A percentile compares a stretch with the other conserved stretches of the same genome.
phyloP scores from a whole-genome alignment of 2,329 filamentous ascomycete species.

The Fusarium circinatum region DNA sequence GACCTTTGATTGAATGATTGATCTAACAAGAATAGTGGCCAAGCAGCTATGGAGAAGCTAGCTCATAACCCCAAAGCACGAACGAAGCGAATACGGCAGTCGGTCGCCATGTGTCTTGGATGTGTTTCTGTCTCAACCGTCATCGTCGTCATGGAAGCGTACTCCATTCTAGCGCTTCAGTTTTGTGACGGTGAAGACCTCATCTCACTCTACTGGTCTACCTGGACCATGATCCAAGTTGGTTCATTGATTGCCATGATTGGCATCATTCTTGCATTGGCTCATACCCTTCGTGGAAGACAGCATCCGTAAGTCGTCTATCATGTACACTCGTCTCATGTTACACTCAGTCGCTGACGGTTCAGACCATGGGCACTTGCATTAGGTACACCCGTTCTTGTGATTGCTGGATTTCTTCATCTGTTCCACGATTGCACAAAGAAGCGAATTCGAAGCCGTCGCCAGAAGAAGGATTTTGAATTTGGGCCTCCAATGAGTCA shows the following conservation, averaged over 20 bases:
- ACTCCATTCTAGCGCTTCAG: conserved; percentile 62
- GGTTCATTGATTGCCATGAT: conserved; percentile 68
- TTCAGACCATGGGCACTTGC: conserved; percentile 66
- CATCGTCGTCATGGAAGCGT: conserved; percentile 65
- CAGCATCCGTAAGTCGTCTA: conserved; percentile 60
- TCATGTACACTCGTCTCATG: background rate
- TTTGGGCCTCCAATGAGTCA: conserved; percentile 54
- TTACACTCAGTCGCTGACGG: conserved; percentile 3
- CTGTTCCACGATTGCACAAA: conserved; percentile 56
- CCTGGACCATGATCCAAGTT: conserved; percentile 69
- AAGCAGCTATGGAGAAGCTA: conserved; percentile 51
- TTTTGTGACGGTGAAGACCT: conserved; percentile 70
- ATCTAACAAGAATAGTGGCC: conserved; percentile 43
- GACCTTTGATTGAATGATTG: background rate
- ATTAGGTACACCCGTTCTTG: conserved; percentile 68
- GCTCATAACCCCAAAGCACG: conserved; percentile 47
- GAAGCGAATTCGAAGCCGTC: conserved; percentile 49
- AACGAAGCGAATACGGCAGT: conserved; percentile 51
- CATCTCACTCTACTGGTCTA: conserved; percentile 69
- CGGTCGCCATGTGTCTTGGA: conserved; percentile 55
- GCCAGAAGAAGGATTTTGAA: conserved; percentile 38
- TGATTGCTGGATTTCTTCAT: conserved; percentile 65
- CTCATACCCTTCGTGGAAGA: conserved; percentile 59
- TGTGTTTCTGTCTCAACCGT: conserved; percentile 58
- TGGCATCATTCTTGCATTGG: conserved; percentile 65